Base-by-base conservation (phyloP, 2,329 filamentous ascomycete species). In the Ceratocystis destructans region DNA sequence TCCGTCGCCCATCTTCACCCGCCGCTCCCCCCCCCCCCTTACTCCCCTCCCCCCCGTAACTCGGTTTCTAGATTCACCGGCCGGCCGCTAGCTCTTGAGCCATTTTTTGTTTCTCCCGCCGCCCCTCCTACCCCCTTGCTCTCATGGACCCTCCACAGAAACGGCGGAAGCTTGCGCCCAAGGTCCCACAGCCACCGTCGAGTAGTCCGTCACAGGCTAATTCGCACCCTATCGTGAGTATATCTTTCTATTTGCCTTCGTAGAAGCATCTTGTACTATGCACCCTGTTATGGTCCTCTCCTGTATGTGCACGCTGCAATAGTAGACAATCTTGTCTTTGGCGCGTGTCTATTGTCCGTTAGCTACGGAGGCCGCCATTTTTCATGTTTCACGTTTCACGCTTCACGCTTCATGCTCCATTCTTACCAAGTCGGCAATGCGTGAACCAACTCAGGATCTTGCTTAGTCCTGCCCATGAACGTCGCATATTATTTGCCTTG, bases 111-210 rank as follows among this genome's bases (percentile, higher is more conserved):
- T 41, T 67, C 41, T 57, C 66, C 68, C 69, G 68, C 66, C 69
- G 61, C 69, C 67, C 70, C 70, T 69, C 22, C n/a, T 4, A 22
- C 33, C 46, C 10, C 20, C 48, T 53, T 53, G 48, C 48, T 15
- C 22, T 72, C 70, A 78, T 78, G 76, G 76, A 78, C 72, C 76
- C 76, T 69, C 75, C 75, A 59, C 76, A 70, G 68, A 78, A 78
- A 69, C 76, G 76, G 72, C 74, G 76, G 71, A 77, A 77, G 73
- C 73, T 78, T 73, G 76, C 76, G 71, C 76, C 76, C 45, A 78
- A 77, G 70, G 74, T 64, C 17, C 59, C 66, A 50, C 66, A 65
- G 37, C 45, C 66, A 7, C 33, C 62, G 22, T 33, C 66, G 28
- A 68, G 37, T 37, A 65, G 66, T 25, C 66, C 66, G 28, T 61